Conservation (phyloP, 371 early-diverging fungal genomes). For the Apophysomyces ossiformis region DNA sequence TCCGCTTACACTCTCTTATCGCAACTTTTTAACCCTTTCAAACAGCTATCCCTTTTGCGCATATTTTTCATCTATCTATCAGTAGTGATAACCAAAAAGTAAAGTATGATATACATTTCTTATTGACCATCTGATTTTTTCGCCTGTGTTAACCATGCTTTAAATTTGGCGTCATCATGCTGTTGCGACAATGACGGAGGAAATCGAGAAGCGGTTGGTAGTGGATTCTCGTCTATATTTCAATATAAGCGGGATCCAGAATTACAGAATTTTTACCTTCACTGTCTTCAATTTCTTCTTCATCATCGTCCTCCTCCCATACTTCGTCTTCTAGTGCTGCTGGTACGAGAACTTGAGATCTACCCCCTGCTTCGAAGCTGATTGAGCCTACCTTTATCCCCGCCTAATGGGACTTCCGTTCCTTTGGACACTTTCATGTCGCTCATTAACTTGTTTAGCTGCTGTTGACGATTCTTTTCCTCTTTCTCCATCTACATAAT, state of each 20-base stretch:
- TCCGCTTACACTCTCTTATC: no score
- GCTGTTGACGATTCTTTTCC: slow-evolving; percentile 52
- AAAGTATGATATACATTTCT: not conserved
- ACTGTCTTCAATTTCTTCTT: slow-evolving; percentile 44
- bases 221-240: slow-evolving; percentile 31
- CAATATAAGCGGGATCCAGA: not conserved
- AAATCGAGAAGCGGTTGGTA: slow-evolving; percentile 45
- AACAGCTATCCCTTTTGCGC: no score
- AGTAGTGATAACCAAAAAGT: not conserved
- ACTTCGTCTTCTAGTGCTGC: slow-evolving; percentile 27
- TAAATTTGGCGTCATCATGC: slow-evolving; percentile 42
- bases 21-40: no score
- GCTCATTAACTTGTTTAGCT: slow-evolving; percentile 64
- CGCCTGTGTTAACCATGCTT: slow-evolving; percentile 37
- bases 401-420: slow-evolving; percentile 43
- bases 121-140: slow-evolving; percentile 25
- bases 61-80: no score
- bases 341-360: not conserved
- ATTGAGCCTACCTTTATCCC: slow-evolving; percentile 16
- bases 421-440: slow-evolving; percentile 61
- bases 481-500: slow-evolving; percentile 42
- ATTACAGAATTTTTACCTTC: slow-evolving; percentile 27
- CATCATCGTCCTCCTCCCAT: slow-evolving; percentile 37
- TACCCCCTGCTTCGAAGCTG: not conserved
- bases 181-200: slow-evolving; percentile 44